phyloP scores from a whole-genome alignment of 129 eudicot species.

The Scalesia atractyloides region DNA sequence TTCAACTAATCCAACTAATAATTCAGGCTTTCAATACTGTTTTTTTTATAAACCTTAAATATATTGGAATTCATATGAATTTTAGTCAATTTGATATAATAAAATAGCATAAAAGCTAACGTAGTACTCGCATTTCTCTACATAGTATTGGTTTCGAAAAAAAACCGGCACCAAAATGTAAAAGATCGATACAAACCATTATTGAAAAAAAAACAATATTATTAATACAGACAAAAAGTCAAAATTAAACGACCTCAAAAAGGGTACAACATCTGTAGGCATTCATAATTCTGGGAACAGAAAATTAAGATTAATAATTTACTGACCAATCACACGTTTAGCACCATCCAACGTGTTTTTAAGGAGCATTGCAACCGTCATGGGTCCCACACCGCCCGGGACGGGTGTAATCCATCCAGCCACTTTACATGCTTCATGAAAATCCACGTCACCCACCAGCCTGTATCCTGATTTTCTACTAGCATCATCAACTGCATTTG shows the following conservation, averaged over 20 bases:
- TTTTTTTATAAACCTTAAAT: no score
- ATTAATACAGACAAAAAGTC: constrained; percentile 5
- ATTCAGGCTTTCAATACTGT: constrained; percentile 23
- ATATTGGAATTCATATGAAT: not conserved
- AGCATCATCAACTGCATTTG: constrained; percentile 85
- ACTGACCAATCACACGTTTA: constrained; percentile 68
- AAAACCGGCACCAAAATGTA: no score
- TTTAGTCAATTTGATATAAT: not conserved
- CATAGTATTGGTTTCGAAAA: no score
- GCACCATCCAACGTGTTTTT: constrained; percentile 95
- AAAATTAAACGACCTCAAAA: constrained; percentile 21
- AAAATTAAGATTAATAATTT: not conserved
- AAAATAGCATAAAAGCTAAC: no score
- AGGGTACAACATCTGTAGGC: constrained; percentile 6
- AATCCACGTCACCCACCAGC: constrained; percentile 96
- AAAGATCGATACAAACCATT: not conserved
- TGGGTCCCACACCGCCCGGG: constrained; percentile 99
- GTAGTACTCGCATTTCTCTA: no score
- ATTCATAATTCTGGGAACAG: constrained; percentile 10
- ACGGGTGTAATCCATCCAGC: constrained; percentile 98
- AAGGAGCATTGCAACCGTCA: constrained; percentile 95
- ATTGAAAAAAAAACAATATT: constrained; percentile 4
- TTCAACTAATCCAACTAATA: no score
- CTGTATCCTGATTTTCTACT: constrained; percentile 81
- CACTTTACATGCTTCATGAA: constrained; percentile 75